phyloP scores from a whole-genome alignment of 495 filamentous ascomycete genomes.

The Beverwykella pulmonaria region DNA sequence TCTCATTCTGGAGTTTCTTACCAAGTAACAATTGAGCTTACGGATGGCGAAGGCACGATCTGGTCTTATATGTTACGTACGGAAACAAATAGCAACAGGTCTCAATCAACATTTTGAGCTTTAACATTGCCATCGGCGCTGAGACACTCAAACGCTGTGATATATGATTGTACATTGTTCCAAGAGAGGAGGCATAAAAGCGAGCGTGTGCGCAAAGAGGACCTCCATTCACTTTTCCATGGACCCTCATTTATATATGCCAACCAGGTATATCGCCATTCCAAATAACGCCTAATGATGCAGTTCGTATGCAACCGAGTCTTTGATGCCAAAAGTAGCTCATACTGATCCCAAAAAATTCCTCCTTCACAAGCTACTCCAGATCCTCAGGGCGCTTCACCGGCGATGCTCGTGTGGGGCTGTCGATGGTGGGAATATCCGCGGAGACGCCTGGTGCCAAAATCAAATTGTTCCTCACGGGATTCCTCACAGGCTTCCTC shows the following conservation, averaged over 20 bases:
- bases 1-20: too few relatives aligned
- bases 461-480: slow-evolving; percentile 39
- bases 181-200: background rate
- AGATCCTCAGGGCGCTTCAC: slow-evolving; percentile 43
- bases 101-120: too few relatives aligned
- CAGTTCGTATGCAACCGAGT: background rate
- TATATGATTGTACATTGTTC: background rate
- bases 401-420: slow-evolving; percentile 29
- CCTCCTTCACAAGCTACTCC: slow-evolving; percentile 17
- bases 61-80: too few relatives aligned
- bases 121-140: background rate
- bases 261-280: background rate
- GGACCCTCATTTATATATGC: background rate
- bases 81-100: too few relatives aligned
- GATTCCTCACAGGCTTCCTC: slow-evolving; percentile 15
- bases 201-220: background rate
- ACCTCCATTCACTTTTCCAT: too few relatives aligned
- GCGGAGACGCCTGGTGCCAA: slow-evolving; percentile 17
- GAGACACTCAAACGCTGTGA: background rate
- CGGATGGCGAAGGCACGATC: too few relatives aligned
- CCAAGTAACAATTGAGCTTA: too few relatives aligned
- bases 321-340: background rate
- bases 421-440: slow-evolving; percentile 28
- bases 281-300: background rate
- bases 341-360: background rate